A percentile compares a stretch with the other conserved stretches of the same genome.
These are phyloP conservation scores for Astragalus membranaceus DNA, from an alignment of 306 rosid species.

Conservation along the genomic window DNA sequence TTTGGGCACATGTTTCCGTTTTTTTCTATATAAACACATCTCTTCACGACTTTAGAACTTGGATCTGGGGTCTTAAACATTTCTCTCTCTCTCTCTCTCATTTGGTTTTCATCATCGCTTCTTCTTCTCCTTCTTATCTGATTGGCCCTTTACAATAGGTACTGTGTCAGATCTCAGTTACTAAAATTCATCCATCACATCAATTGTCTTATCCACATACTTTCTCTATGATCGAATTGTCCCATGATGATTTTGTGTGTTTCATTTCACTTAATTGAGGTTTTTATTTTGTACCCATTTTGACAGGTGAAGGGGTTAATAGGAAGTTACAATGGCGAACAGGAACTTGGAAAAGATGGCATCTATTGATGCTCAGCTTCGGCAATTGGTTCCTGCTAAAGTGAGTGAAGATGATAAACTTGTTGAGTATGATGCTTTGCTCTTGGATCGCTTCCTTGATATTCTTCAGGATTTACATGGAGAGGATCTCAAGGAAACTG, in stretches of 20 bases:
- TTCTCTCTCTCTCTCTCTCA: not conserved
- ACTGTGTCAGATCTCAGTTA: conserved; percentile 6
- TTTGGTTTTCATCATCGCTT: not conserved
- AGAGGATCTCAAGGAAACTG: conserved; percentile 87
- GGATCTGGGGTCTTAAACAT: conserved; percentile 27
- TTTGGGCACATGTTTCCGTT: not conserved
- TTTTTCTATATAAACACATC: conserved; percentile 26
- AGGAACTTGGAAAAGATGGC: conserved; percentile 82
- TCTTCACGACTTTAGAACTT: not conserved
- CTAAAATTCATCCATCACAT: not conserved
- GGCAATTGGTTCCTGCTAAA: conserved; percentile 69
- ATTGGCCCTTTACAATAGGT: conserved; percentile 37
- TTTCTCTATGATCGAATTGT: too few relatives aligned
- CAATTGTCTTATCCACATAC: too few relatives aligned
- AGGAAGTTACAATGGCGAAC: conserved; percentile 41
- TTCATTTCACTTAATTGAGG: too few relatives aligned
- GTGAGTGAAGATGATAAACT: conserved; percentile 91
- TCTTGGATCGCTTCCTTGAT: conserved; percentile 90
- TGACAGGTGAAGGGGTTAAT: conserved; percentile 22
- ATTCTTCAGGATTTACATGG: conserved; percentile 95
- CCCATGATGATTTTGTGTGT: too few relatives aligned
- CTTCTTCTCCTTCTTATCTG: not conserved
- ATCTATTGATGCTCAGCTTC: conserved; percentile 88
- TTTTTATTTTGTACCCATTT: too few relatives aligned
- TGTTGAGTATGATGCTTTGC: conserved; percentile 83